Base-by-base conservation (phyloP, 768 basidiomycete species). In the Phallus indusiatus region DNA sequence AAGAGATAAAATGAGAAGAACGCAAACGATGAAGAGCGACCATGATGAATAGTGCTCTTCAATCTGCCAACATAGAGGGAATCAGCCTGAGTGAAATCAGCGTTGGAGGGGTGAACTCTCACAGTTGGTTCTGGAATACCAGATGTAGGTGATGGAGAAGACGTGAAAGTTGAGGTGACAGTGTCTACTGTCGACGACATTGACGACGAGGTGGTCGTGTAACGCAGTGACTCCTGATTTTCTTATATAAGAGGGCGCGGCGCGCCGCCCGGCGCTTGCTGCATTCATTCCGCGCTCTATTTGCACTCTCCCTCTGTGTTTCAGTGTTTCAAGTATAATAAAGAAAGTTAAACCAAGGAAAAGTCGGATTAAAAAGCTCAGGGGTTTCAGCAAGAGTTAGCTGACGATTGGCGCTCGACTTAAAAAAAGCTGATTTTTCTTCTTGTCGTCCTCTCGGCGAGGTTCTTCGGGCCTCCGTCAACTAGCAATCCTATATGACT, bases 41-140 rank as follows among this genome's bases (percentile, higher is more conserved):
- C 91, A 91, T 34, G 90, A 92, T 14, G 89, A 91, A 71, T 92
- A 93, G 69, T 84, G 89, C 68, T 94, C 91, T 70, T 92, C 90
- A 53, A 90, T 88, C 68, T 91, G 17, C 12, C 36, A 59, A 67
- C 17, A 48, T 7, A 34, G 21, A 51, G 16, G 18, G 50, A 34
- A 22, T 59, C 35, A 28, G 28, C 28, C 28, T 28, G 28, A 28
- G 28, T 28, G 7, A 28, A 28, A 28, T 28, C 28, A 28, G 7
- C 7, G 28, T 28, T 28, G 28, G 28, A 28, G 28, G 7, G 28
- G 7, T 28, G 7, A 28, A 28, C 28, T 42, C 42, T 42, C 12
- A 42, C 42, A 42, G 42, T 42, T 10, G 42, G 42, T 14, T 14
- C 42, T 42, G 42, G 42, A 42, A 42, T 42, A 42, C 42, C n/a